phyloP scores from a whole-genome alignment of 768 basidiomycete genomes.

The Termitomyces sp. region DNA sequence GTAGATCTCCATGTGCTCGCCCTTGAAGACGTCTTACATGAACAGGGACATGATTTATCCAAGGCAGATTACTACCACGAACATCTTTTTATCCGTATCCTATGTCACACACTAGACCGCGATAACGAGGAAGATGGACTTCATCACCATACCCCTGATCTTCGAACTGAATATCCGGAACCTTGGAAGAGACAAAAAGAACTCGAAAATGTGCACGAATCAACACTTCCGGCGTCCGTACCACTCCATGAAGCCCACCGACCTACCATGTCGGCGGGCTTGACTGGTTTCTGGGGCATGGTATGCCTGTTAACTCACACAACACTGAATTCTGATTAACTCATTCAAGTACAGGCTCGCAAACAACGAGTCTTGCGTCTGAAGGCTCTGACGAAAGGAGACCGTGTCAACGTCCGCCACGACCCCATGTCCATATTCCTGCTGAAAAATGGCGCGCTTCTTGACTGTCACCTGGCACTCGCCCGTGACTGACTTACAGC shows the following conservation, averaged over 20 bases:
- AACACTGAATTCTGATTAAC: neutral
- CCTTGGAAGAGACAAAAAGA: neutral
- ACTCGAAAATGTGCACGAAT: neutral
- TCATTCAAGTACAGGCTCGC: slow-evolving; percentile 14
- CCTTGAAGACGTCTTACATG: slow-evolving; percentile 61
- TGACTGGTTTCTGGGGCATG: slow-evolving; percentile 23
- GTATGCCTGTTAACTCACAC: slow-evolving; percentile 11
- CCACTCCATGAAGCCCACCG: neutral
- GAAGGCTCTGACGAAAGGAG: slow-evolving; percentile 38
- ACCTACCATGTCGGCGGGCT: neutral
- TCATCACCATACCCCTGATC: neutral
- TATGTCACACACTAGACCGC: slow-evolving; percentile 43
- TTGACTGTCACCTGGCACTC: neutral
- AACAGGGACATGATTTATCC: slow-evolving; percentile 44
- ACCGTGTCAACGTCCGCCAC: slow-evolving; percentile 50
- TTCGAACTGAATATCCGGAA: neutral
- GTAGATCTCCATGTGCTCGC: slow-evolving; percentile 63
- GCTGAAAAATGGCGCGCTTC: slow-evolving; percentile 49
- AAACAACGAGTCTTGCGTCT: slow-evolving; percentile 22
- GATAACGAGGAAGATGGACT: slow-evolving; percentile 4
- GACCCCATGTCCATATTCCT: slow-evolving; percentile 67
- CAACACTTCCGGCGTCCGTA: neutral
- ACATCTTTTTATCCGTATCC: slow-evolving; percentile 62
- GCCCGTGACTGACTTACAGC: neutral
- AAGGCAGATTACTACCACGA: slow-evolving; percentile 46